Conservation (phyloP, 768 basidiomycete species). For the Pleurotus sapidus region DNA sequence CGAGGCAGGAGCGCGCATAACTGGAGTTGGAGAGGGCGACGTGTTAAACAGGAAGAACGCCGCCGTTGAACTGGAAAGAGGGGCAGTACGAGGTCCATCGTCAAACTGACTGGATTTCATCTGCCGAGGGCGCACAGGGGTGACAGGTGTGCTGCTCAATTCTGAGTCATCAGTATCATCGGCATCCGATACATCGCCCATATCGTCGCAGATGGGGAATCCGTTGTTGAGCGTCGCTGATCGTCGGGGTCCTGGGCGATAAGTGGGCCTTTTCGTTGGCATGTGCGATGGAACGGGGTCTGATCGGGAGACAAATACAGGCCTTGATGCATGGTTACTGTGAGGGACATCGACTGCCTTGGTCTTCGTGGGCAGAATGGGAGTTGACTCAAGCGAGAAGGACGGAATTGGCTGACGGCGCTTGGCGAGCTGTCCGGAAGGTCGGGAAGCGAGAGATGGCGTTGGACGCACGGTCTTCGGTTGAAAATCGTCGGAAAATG, state of each 20-base stretch:
- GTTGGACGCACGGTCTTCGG: slow-evolving; percentile 20
- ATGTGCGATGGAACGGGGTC: slow-evolving; percentile 43
- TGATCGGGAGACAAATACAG: slow-evolving; percentile 42
- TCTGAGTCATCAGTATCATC: slow-evolving; percentile 29
- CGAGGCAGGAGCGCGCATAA: slow-evolving; percentile 25
- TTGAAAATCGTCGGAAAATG: slow-evolving; percentile 30
- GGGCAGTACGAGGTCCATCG: slow-evolving; percentile 50
- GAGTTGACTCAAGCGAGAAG: slow-evolving; percentile 14
- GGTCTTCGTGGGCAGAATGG: slow-evolving; percentile 34
- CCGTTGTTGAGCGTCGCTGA: slow-evolving; percentile 27
- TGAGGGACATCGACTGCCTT: slow-evolving; percentile 51
- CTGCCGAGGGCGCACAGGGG: slow-evolving; percentile 47
- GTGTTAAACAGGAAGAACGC: slow-evolving; percentile 37
- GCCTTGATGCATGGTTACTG: slow-evolving; percentile 9
- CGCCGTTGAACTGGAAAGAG: slow-evolving; percentile 30
- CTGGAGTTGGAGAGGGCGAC: slow-evolving; percentile 12
- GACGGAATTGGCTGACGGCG: slow-evolving; percentile 42
- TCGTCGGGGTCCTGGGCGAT: slow-evolving; percentile 7
- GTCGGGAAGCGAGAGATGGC: slow-evolving; percentile 43
- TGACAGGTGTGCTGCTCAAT: slow-evolving; percentile 37
- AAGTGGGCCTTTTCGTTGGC: slow-evolving; percentile 5
- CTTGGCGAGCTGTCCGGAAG: slow-evolving; percentile 55
- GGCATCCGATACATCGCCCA: slow-evolving; percentile 43
- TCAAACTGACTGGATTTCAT: slow-evolving; percentile 22
- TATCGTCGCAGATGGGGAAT: slow-evolving; percentile 76